Conservation (phyloP, 2,329 filamentous ascomycete genomes). For the Dactylellina sp. region DNA sequence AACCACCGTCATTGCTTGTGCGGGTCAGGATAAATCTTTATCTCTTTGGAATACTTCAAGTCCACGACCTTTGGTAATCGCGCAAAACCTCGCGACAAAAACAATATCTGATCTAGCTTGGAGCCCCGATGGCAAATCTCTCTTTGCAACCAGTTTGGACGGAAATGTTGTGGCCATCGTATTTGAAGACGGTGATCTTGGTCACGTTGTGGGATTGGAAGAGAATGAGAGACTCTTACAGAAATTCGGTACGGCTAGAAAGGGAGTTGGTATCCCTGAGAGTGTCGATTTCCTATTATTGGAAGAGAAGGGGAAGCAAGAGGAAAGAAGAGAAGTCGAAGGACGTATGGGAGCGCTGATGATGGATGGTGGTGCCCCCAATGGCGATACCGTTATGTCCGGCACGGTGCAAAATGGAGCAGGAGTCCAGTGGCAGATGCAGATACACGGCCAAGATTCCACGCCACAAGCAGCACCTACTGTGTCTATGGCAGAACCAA, state of each 20-base stretch:
- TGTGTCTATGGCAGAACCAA: constrained; percentile 25
- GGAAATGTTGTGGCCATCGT: constrained; percentile 84
- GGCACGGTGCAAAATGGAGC: constrained; percentile 64
- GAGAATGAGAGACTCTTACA: constrained; percentile 94
- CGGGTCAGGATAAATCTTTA: constrained; percentile 94
- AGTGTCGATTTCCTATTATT: constrained; percentile 87
- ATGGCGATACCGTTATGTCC: constrained; percentile 69
- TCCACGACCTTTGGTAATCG: constrained; percentile 86
- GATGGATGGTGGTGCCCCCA: constrained; percentile 73
- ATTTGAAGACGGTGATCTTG: constrained; percentile 88
- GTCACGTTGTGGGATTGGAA: constrained; percentile 84
- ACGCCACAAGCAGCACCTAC: constrained; percentile 56
- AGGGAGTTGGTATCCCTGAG: constrained; percentile 90
- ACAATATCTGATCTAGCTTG: constrained; percentile 94
- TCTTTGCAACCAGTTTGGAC: constrained; percentile 89
- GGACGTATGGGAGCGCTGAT: constrained; percentile 98
- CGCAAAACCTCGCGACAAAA: constrained; percentile 88
- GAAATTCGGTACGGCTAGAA: constrained; percentile 89
- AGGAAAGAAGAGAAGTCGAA: constrained; percentile 87
- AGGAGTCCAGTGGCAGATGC: constrained; percentile 61
- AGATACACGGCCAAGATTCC: constrained; percentile 54
- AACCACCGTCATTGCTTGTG: constrained; percentile 95
- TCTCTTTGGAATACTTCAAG: constrained; percentile 99
- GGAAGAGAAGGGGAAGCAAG: constrained; percentile 91
- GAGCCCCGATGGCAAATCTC: constrained; percentile 87